These are phyloP conservation scores for Taxillus chinensis DNA, from an alignment of 164 flowering plant species.

Conservation along the genomic window DNA sequence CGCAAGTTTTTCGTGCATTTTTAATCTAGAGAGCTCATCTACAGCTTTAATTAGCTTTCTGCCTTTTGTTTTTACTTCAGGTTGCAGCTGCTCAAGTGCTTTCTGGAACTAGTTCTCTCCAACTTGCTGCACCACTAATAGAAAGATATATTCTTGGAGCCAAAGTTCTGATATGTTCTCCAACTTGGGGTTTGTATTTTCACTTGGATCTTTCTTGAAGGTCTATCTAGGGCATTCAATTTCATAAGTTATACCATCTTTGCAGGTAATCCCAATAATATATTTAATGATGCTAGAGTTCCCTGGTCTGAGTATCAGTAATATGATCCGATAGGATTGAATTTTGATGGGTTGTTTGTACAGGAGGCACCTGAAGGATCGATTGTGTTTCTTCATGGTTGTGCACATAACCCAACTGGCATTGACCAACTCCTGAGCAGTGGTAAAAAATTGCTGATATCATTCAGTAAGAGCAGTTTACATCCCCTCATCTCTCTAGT, in stretches of 20 bases:
- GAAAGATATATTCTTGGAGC: slow-evolving; percentile 89
- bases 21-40: not conserved
- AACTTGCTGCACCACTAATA: slow-evolving; percentile 88
- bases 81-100: slow-evolving; percentile 97
- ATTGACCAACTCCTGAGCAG: slow-evolving; percentile 88
- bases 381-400: slow-evolving; percentile 88
- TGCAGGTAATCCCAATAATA: slow-evolving; percentile 96
- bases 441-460: slow-evolving; percentile 93
- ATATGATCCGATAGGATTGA: slow-evolving; percentile 91
- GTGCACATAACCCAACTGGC: slow-evolving; percentile 99
- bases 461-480: slow-evolving; percentile 29
- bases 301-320: slow-evolving; percentile 97
- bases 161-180: slow-evolving; percentile 85
- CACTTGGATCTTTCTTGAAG: slow-evolving; percentile 6
- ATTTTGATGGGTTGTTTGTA: slow-evolving; percentile 70
- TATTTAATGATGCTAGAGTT: slow-evolving; percentile 95
- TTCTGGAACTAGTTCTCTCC: slow-evolving; percentile 97
- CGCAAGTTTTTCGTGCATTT: not conserved
- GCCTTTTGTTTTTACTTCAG: slow-evolving; percentile 25
- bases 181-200: slow-evolving; percentile 79
- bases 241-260: slow-evolving; percentile 5
- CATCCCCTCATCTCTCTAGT: too few relatives aligned
- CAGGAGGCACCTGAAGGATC: slow-evolving; percentile 95
- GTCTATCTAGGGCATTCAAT: slow-evolving; percentile 2
- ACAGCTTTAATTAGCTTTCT: not conserved